Percentiles rank a stretch among this genome's conserved stretches.
These are phyloP conservation scores for Micractinium conductrix DNA, from an alignment of 139 green algal species.

Conservation along the genomic window DNA sequence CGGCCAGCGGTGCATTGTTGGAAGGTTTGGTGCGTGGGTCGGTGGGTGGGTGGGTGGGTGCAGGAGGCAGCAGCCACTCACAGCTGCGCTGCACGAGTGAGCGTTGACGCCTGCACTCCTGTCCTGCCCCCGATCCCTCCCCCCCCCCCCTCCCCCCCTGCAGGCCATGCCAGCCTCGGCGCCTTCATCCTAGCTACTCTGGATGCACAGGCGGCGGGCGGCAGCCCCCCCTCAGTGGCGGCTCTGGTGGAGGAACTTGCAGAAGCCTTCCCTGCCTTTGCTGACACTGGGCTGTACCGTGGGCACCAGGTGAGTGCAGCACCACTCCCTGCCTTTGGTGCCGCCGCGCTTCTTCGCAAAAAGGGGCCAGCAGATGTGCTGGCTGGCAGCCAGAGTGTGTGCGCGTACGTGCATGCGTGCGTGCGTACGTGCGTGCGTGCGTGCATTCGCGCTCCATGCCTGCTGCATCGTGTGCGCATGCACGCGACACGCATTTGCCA, in stretches of 20 bases:
- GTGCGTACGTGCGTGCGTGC: no score
- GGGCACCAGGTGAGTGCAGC: constrained; percentile 4
- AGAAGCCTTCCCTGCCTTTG: constrained; percentile 18
- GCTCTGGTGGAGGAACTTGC: constrained; percentile 18
- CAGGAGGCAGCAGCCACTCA: not conserved
- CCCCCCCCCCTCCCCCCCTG: not conserved
- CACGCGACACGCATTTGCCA: no score
- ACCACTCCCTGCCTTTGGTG: no score
- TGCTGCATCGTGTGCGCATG: no score
- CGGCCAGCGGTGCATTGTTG: no score
- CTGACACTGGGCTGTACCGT: constrained; percentile 1
- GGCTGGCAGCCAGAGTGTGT: no score
- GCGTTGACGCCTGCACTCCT: not conserved
- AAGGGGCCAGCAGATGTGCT: no score
- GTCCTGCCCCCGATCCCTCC: not conserved
- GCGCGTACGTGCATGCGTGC: no score
- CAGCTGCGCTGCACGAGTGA: no score
- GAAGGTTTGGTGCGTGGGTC: not conserved
- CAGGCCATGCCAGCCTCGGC: constrained; percentile 25
- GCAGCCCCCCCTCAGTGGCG: constrained; percentile 8
- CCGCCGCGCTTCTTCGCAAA: no score
- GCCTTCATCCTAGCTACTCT: constrained; percentile 9
- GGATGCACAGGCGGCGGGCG: constrained; percentile 7
- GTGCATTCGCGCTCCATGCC: no score
- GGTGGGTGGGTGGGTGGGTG: not conserved